phyloP scores from a whole-genome alignment of 208 protist genomes.

The Leishmania tarentolae region DNA sequence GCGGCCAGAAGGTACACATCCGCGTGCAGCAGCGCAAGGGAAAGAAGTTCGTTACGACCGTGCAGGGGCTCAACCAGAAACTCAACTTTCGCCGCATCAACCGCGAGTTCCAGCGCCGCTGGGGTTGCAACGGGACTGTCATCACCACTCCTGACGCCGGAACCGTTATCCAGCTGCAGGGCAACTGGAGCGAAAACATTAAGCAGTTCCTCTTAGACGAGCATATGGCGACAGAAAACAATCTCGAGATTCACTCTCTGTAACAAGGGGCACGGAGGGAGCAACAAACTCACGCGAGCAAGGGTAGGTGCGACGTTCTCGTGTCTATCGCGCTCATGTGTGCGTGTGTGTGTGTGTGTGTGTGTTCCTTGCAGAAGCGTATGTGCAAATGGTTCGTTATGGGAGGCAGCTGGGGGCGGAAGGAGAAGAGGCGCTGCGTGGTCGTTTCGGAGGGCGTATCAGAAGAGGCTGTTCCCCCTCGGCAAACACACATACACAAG shows the following conservation, averaged over 20 bases:
- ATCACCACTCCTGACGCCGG: slow-evolving; percentile 81
- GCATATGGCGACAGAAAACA: slow-evolving; percentile 81
- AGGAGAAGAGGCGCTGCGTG: background rate
- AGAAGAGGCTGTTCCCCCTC: background rate
- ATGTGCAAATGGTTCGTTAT: background rate
- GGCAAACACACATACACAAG: background rate
- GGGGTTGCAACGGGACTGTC: slow-evolving; percentile 96
- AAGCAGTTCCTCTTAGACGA: slow-evolving; percentile 94
- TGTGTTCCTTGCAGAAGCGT: background rate
- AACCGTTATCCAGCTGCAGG: slow-evolving; percentile 97
- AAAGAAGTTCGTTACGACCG: slow-evolving; percentile 96
- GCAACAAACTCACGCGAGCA: background rate
- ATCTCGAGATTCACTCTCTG: slow-evolving; percentile 96
- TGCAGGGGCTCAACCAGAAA: slow-evolving; percentile 93
- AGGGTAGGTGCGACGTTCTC: background rate
- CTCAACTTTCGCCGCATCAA: slow-evolving; percentile 95
- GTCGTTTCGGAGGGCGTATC: background rate
- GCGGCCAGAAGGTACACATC: slow-evolving; percentile 93
- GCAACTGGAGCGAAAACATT: slow-evolving; percentile 94
- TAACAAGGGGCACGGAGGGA: slow-evolving; percentile 39
- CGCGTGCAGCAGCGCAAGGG: slow-evolving; percentile 97
- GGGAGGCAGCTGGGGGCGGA: background rate
- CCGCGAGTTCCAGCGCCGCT: slow-evolving; percentile 87
- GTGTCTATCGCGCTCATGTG: background rate
- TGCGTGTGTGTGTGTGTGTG: slow-evolving; percentile 6